Percentiles rank a stretch among this genome's conserved stretches.
These are phyloP conservation scores for Scheffersomyces cryptocercus DNA, from an alignment of 1,139 yeast species.

Conservation along the genomic window DNA sequence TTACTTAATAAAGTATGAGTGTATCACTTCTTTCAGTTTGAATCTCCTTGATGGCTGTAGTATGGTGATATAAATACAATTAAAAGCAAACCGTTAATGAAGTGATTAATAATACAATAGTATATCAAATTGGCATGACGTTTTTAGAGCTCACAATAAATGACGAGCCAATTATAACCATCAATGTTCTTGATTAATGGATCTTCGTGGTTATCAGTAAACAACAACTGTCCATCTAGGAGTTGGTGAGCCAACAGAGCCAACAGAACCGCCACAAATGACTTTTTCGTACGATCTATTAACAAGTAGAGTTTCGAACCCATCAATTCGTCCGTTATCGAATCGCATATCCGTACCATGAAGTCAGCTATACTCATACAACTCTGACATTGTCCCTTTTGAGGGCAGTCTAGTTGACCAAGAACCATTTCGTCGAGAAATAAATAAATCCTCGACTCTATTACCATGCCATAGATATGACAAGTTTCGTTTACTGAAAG, in stretches of 20 bases:
- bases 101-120: too few species aligned
- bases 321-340: not conserved
- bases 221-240: not conserved
- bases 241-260: not conserved
- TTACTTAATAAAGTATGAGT: too few species aligned
- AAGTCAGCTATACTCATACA: not conserved
- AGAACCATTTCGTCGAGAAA: not conserved
- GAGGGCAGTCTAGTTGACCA: not conserved
- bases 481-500: not conserved
- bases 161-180: constrained; percentile 9
- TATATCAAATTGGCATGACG: too few species aligned
- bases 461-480: not conserved
- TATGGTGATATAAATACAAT: too few species aligned
- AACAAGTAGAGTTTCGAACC: not conserved
- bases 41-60: too few species aligned
- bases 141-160: not conserved
- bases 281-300: not conserved
- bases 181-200: not conserved
- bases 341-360: not conserved
- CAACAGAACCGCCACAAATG: not conserved
- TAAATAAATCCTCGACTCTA: not conserved
- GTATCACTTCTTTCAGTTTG: too few species aligned
- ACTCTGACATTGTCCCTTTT: too few species aligned
- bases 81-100: too few species aligned
- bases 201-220: not conserved